These are phyloP conservation scores for Pyrenophora teres DNA, from an alignment of 2,329 filamentous ascomycete species.

Conservation along the genomic window DNA sequence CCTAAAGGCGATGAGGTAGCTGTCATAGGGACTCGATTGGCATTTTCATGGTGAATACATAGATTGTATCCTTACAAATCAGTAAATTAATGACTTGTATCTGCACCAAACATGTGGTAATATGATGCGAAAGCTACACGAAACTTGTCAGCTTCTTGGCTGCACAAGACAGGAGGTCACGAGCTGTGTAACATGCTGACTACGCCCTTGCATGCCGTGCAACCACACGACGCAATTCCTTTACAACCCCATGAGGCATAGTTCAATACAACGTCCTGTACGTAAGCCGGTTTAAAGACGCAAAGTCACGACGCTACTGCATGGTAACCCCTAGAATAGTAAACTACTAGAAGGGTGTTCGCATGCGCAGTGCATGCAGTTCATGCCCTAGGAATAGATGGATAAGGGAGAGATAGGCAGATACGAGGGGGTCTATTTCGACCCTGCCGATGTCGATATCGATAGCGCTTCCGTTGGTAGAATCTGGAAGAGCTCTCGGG, in stretches of 20 bases:
- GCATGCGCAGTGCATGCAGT: constrained; percentile 16
- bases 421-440: not conserved
- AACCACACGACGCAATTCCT: not conserved
- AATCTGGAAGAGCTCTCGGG: not conserved
- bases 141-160: too few relatives aligned
- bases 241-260: not conserved
- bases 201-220: not conserved
- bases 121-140: too few relatives aligned
- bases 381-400: not conserved
- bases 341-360: constrained; percentile 13
- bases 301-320: not conserved
- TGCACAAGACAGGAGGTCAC: too few relatives aligned
- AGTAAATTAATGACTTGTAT: too few relatives aligned
- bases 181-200: not conserved
- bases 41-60: too few relatives aligned
- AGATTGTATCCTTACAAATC: too few relatives aligned
- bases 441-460: not conserved
- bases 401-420: not conserved
- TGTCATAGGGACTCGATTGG: too few relatives aligned
- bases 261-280: constrained; percentile 6
- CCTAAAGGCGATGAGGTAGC: too few relatives aligned
- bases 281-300: not conserved
- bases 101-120: too few relatives aligned
- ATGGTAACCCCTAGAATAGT: not conserved
- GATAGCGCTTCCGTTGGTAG: not conserved